Evolutionary conservation across 495 filamentous ascomycete species (phyloP).

Genomic region (Neurospora sp.): DNA sequence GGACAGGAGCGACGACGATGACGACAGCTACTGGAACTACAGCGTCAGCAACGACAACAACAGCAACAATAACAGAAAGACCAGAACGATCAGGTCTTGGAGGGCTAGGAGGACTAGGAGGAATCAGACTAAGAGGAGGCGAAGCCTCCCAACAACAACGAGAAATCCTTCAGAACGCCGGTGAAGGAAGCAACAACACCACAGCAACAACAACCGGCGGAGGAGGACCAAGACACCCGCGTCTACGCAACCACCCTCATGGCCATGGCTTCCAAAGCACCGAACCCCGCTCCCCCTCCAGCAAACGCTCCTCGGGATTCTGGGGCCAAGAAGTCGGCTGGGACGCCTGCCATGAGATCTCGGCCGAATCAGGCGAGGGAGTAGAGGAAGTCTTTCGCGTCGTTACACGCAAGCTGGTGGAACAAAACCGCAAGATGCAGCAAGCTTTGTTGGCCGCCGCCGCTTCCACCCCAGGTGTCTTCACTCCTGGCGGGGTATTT

Average conservation of each 20-base stretch:
- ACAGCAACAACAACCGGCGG: neutral
- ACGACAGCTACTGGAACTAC: neutral
- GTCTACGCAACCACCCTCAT: neutral
- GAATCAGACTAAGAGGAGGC: neutral
- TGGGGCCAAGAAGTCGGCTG: conserved; percentile 89
- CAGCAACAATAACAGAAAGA: neutral
- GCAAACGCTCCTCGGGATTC: conserved; percentile 72
- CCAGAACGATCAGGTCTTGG: neutral
- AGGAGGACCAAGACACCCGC: neutral
- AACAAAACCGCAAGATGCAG: conserved; percentile 68
- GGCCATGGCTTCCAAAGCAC: conserved; percentile 7
- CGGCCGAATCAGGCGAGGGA: conserved; percentile 86
- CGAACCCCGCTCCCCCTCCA: conserved; percentile 54
- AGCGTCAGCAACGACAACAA: neutral
- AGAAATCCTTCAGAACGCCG: neutral
- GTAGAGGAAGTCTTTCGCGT: conserved; percentile 97
- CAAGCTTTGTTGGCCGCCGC: conserved; percentile 33
- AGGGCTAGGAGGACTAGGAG: neutral
- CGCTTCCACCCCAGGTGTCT: conserved; percentile 22
- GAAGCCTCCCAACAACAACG: neutral
- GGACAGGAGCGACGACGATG: conserved; percentile 4
- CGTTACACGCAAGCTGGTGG: conserved; percentile 87
- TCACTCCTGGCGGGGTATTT: neutral
- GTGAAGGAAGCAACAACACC: neutral
- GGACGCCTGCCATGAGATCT: conserved; percentile 96